Percentiles rank a stretch among this genome's conserved stretches.
Conservation (phyloP, 2,329 filamentous ascomycete species). For the Nemania sp. region DNA sequence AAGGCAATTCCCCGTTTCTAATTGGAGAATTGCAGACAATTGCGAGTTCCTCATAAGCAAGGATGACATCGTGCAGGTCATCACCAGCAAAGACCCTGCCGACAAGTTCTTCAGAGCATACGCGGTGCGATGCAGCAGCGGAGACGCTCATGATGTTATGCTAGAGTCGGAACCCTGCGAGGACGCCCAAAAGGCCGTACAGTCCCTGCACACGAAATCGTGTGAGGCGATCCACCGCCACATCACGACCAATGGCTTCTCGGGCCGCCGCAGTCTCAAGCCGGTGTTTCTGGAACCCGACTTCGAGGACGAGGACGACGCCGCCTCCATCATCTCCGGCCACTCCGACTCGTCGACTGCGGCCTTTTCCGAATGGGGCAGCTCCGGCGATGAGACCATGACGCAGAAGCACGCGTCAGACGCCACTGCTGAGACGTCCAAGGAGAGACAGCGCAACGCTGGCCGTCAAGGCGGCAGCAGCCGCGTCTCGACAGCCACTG, state of each 20-base stretch:
- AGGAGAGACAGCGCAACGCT: conserved; percentile 9
- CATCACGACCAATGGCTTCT: conserved; percentile 36
- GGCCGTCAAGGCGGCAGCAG: not conserved
- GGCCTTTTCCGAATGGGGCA: conserved; percentile 35
- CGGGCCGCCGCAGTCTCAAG: conserved; percentile 29
- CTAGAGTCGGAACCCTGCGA: conserved; percentile 34
- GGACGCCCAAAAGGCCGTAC: conserved; percentile 30
- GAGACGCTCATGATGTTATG: conserved; percentile 31
- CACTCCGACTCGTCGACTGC: conserved; percentile 33
- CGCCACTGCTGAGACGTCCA: not conserved
- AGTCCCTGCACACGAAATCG: conserved; percentile 38
- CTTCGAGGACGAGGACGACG: conserved; percentile 34
- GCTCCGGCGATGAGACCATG: conserved; percentile 36
- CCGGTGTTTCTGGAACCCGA: conserved; percentile 17
- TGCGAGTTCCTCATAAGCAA: conserved; percentile 39
- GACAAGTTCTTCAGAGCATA: conserved; percentile 35
- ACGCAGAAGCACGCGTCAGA: conserved; percentile 2
- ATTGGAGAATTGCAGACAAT: conserved; percentile 34
- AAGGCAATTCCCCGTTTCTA: conserved; percentile 1
- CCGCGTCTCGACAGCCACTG: not conserved
- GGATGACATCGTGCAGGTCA: conserved; percentile 36
- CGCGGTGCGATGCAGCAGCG: conserved; percentile 31
- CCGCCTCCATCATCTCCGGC: conserved; percentile 34
- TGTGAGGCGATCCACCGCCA: conserved; percentile 38
- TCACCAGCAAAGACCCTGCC: conserved; percentile 31